Evolutionary conservation across 2,329 filamentous ascomycete species (phyloP).

Genomic region (Fusarium sublunatum): DNA sequence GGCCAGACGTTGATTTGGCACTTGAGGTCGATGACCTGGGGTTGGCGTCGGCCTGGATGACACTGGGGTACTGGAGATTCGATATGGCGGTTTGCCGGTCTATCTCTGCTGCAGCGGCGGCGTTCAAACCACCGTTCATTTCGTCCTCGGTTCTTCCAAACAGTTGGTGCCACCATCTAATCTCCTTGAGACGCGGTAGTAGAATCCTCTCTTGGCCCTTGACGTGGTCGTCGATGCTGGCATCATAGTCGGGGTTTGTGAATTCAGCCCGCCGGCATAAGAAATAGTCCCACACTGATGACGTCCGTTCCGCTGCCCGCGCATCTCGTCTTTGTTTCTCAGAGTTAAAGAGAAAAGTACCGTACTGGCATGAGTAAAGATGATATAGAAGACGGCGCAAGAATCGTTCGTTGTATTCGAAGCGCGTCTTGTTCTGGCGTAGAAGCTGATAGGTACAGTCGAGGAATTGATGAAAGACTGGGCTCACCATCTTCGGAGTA

Average conservation of each 20-base stretch:
- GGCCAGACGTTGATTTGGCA: slow-evolving; percentile 53
- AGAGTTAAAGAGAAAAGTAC: slow-evolving; percentile 94
- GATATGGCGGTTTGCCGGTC: slow-evolving; percentile 53
- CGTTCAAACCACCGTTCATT: slow-evolving; percentile 81
- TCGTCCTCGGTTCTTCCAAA: slow-evolving; percentile 90
- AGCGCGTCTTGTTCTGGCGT: slow-evolving; percentile 85
- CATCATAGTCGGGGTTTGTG: slow-evolving; percentile 81
- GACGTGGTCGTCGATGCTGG: slow-evolving; percentile 78
- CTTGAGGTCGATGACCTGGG: slow-evolving; percentile 47
- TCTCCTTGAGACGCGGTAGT: slow-evolving; percentile 79
- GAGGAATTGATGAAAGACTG: slow-evolving; percentile 97
- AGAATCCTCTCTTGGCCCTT: slow-evolving; percentile 85
- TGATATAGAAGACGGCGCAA: slow-evolving; percentile 90
- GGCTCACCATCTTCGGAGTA: slow-evolving; percentile 89
- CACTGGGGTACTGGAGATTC: slow-evolving; percentile 48
- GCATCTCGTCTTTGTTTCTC: slow-evolving; percentile 86
- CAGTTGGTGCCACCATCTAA: slow-evolving; percentile 93
- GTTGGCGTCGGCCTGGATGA: slow-evolving; percentile 44
- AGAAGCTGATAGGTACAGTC: slow-evolving; percentile 93
- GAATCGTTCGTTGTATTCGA: slow-evolving; percentile 97
- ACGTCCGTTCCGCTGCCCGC: slow-evolving; percentile 75
- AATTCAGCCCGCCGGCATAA: slow-evolving; percentile 84
- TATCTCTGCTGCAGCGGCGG: slow-evolving; percentile 63
- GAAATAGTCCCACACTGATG: slow-evolving; percentile 97
- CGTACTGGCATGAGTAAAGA: slow-evolving; percentile 94